A percentile compares a stretch with the other conserved stretches of the same genome.
Conservation (phyloP, 1,284 basidiomycete genomes). For the Cryptococcus sp. region DNA sequence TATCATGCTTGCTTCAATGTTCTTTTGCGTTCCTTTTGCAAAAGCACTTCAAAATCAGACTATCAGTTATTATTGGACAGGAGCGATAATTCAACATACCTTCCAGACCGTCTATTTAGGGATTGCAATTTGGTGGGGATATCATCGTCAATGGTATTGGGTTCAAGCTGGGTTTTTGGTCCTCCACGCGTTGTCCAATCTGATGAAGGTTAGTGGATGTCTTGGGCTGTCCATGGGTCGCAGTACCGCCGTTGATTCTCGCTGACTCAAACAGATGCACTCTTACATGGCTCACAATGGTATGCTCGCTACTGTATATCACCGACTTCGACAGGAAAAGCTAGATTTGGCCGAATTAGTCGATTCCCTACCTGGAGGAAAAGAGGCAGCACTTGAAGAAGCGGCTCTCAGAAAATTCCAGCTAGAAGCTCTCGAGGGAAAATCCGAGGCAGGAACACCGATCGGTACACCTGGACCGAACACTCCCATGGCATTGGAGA, state of each 20-base stretch:
- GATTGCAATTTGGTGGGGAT: conserved; percentile 56
- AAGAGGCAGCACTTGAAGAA: conserved; percentile 31
- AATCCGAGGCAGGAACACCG: conserved; percentile 27
- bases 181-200: conserved; percentile 54
- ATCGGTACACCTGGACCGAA: conserved; percentile 45
- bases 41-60: conserved; percentile 68
- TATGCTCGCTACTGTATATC: conserved; percentile 61
- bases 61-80: conserved; percentile 71
- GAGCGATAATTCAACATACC: conserved; percentile 69
- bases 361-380: conserved; percentile 32
- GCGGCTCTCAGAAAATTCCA: conserved; percentile 26
- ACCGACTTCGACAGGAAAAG: conserved; percentile 34
- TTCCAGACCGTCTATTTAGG: conserved; percentile 68
- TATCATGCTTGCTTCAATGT: conserved; percentile 70
- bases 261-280: conserved; percentile 56
- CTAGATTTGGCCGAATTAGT: conserved; percentile 30
- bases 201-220: conserved; percentile 42
- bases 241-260: too few species aligned
- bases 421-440: conserved; percentile 35
- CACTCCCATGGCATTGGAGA: conserved; percentile 40
- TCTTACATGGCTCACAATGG: conserved; percentile 90
- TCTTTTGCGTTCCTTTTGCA: conserved; percentile 74
- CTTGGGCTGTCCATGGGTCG: not conserved
- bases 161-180: conserved; percentile 95
- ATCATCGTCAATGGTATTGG: conserved; percentile 84